Base-by-base conservation (phyloP, 768 basidiomycete genomes). In the Trametes gibbosa region DNA sequence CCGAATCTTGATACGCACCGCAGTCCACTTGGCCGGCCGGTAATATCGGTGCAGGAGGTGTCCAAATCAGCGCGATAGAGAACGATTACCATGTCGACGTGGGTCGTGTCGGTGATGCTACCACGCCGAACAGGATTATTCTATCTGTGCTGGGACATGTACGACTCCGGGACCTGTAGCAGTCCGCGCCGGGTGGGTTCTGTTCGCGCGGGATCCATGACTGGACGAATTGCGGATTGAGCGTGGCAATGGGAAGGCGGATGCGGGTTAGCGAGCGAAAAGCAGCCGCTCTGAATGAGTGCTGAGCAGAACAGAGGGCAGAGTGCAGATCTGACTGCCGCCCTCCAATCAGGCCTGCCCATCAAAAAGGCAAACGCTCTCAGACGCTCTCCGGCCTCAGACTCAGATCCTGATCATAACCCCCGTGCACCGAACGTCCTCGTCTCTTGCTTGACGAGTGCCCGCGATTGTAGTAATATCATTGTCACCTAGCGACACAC, bases 31-130 rank as follows among this genome's bases (percentile, higher is more conserved):
- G 29, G 29, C 40, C 40, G 51, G 40, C 19, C 51, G 51, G 29
- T 42, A 42, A 27, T 42, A 42, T 27, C 42, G 16, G 25, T 48
- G 53, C 47, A 29, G 14, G 56, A 16, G 32, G 12, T 19, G 29
- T 14, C 25, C 25, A 7, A 45, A 60, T 60, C 59, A 50, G 39
- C 53, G 52, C 42, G 40, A 42, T 13, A 45, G 53, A 29, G 53
- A 54, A 56, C 54, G 54, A 61, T 61, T 56, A 52, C 54, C 59
- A 61, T 61, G 59, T 61, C 59, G 59, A 56, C 59, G 42, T 61
- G 34, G 24, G 53, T 39, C 47, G 43, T 45, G 53, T 27, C 53
- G 49, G 34, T 51, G 47, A 53, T 60, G 46, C 48, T 43, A 32
- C 45, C 41, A n/a, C n/a, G 48, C 48, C 21, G 34, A 24, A 42